Conservation (phyloP, 2,329 filamentous ascomycete species). For the Metarhizium guizhouense region DNA sequence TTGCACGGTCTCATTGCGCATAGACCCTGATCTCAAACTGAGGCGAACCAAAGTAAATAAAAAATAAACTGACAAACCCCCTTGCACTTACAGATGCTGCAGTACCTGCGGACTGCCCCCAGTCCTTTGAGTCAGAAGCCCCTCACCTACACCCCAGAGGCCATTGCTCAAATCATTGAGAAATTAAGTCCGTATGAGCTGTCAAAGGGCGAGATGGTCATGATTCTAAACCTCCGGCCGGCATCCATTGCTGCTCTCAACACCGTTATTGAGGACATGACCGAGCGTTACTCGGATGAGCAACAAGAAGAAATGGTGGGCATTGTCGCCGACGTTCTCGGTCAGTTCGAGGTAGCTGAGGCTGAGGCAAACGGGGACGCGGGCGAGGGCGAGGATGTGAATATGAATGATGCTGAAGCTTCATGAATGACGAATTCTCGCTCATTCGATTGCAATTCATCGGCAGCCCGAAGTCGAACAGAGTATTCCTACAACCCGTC, state of each 20-base stretch:
- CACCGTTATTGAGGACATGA: conserved; percentile 57
- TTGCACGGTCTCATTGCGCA: not conserved
- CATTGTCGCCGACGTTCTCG: conserved; percentile 49
- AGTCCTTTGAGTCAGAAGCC: conserved; percentile 48
- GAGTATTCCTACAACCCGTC: not conserved
- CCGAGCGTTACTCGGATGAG: conserved; percentile 48
- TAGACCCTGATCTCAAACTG: not conserved
- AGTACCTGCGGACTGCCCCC: conserved; percentile 48
- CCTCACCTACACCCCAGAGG: conserved; percentile 40
- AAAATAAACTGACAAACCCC: not conserved
- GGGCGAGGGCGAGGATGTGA: conserved; percentile 24
- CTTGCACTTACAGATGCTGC: conserved; percentile 38
- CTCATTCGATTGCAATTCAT: not conserved
- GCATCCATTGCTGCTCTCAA: conserved; percentile 48
- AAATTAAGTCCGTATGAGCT: conserved; percentile 48
- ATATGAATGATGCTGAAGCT: conserved; percentile 26
- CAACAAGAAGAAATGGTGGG: conserved; percentile 50
- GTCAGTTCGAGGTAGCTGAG: conserved; percentile 29
- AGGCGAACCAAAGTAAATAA: not conserved
- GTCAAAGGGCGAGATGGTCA: conserved; percentile 59
- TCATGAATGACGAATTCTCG: conserved; percentile 12
- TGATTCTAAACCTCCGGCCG: conserved; percentile 59
- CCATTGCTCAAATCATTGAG: conserved; percentile 45
- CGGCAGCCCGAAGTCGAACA: not conserved
- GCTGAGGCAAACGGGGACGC: conserved; percentile 20